Base-by-base conservation (phyloP, 2,329 filamentous ascomycete genomes). In the Macrophomina pseudophaseolina region DNA sequence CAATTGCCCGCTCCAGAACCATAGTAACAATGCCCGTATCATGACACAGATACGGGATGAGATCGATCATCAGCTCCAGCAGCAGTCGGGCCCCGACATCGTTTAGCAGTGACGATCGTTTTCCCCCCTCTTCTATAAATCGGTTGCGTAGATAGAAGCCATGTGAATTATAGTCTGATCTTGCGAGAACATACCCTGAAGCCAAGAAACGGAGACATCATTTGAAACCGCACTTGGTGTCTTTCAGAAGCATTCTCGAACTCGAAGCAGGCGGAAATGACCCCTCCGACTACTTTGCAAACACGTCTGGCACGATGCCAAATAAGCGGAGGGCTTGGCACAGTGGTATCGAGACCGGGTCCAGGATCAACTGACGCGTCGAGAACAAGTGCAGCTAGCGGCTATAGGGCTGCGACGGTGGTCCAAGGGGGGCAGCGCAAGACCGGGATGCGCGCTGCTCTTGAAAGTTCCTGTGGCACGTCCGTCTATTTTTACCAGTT, bases 191-290 rank as follows among this genome's bases (percentile, higher is more conserved):
- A 23, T 23, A 23, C 23, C 23, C 23, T 23, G 23, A 23, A 23
- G 23, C 23, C 23, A 23, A 23, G 23, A 23, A 23, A 23, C 23
- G 23, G 23, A 23, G 23, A 23, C 23, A 23, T 23, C 23, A 23
- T 23, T 28, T 60, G 56, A 46, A 46, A 56, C 35, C 53, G 28
- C 35, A 33, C n/a, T 33, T 12, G 18, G n/a, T 4, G 33, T 9
- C 23, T 42, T 56, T 18, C n/a, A 42, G 53, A 56, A 33, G 56
- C 40, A 46, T 33, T 42, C 40, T 46, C 40, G 56, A 46, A 46
- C 40, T 11, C 12, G 14, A 16, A 28, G 11, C 8, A 30, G 56
- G 5, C 30, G 40, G 28, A 46, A 18, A 23, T 32, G 14, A 11
- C 35, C 1, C 33, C 23, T 32, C 23, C 30, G 38, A 40, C 54